Evolutionary conservation across 2,329 filamentous ascomycete genomes (phyloP), one percentile per base, ranked within the genome.

Genomic region (Akanthomyces dipterigenus): DNA sequence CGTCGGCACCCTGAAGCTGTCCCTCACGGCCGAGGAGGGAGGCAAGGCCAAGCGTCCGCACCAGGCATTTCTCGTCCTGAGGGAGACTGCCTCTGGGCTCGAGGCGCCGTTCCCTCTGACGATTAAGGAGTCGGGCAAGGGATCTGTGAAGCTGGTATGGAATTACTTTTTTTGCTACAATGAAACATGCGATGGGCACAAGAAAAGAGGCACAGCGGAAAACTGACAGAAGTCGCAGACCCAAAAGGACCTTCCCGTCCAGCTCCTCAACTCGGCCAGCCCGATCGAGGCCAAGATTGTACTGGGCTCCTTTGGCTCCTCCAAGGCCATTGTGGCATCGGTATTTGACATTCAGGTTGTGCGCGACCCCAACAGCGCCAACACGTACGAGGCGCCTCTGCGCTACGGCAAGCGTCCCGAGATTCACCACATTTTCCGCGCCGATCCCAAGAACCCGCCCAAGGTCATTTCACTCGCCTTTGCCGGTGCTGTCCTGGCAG

Each of bases 341-440:
- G 82, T 87, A 38, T 98, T 98, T 78, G 82, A 90, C 66, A 76
- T 97, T 31, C 76, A 83, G 51, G 75, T 96, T 60, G 76, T 82
- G 65, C 80, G 80, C 60, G 88, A 93, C 70, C 73, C 86, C 56
- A 83, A 81, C 68, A 75, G 79, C 3, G 81, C 84, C 18, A 80
- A 85, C 22, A 75, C 80, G 61, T 83, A 86, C 69, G 83, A 90
- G 68, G 79, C 85, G 67, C 86, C 90, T 11, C 76, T 93, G 66
- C 88, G 93, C 76, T 98, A 96, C 76, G 89, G 89, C 71, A 90
- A 91, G 77, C 85, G 87, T 66, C 79, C 85, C 11, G 89, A 96
- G 76, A 97, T 99, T 72, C 84, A 91, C 78, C 95, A 99, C 79
- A 90, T 89, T 69, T 99, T 98, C 86, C 87, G 86, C 65, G 75